Evolutionary conservation across 371 early-diverging fungal genomes (phyloP).

Genomic region (Mucor irregularis): DNA sequence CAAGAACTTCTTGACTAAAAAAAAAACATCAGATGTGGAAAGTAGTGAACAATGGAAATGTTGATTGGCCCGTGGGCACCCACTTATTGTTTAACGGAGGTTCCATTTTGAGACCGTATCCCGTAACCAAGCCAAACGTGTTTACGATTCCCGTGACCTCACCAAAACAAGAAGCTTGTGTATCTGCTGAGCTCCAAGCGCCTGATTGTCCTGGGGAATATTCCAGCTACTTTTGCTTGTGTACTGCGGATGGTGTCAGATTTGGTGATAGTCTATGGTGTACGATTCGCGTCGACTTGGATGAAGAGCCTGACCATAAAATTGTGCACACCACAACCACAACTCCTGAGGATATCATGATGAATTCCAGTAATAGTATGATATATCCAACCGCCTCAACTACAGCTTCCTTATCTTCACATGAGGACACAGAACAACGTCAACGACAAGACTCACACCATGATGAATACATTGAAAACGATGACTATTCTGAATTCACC

Average conservation of each 20-base stretch:
- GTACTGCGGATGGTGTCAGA: conserved; percentile 54
- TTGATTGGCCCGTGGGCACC: conserved; percentile 65
- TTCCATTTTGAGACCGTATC: conserved; percentile 36
- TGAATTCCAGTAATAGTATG: conserved; percentile 4
- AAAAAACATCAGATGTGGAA: conserved; percentile 66
- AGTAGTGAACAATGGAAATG: conserved; percentile 61
- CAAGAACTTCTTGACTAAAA: not conserved
- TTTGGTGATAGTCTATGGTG: conserved; percentile 76
- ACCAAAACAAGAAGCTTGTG: conserved; percentile 53
- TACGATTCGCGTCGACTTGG: conserved; percentile 48
- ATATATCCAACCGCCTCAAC: conserved; percentile 15
- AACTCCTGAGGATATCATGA: not conserved
- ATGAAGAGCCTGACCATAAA: conserved; percentile 9
- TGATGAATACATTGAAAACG: not conserved
- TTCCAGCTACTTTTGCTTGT: conserved; percentile 65
- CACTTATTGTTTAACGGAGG: conserved; percentile 59
- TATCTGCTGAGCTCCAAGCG: conserved; percentile 67
- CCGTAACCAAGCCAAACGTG: conserved; percentile 20
- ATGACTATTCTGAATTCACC: conserved; percentile 1
- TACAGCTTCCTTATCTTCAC: not conserved
- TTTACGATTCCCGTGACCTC: conserved; percentile 50
- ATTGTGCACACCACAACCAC: not conserved
- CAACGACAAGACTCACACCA: not conserved
- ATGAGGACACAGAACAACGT: not conserved
- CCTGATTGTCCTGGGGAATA: conserved; percentile 63